Percentiles rank a stretch among this genome's conserved stretches.
Evolutionary conservation across 192 early-diverging fungal species (phyloP).

Genomic region (Podila minutissima): DNA sequence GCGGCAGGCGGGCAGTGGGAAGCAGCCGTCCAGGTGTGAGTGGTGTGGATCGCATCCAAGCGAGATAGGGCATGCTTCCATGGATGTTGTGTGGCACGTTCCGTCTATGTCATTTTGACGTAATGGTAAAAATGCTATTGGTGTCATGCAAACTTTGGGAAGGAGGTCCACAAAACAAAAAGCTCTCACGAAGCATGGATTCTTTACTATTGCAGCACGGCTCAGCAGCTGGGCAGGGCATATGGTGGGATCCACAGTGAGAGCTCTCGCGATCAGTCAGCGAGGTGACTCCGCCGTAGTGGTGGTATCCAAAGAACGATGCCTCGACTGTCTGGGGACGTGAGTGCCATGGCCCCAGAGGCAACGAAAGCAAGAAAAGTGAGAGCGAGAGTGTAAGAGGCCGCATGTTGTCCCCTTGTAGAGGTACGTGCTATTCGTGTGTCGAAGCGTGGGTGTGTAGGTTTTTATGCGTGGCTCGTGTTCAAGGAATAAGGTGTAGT

Average conservation of each 20-base stretch:
- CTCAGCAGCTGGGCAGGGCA: conserved; percentile 31
- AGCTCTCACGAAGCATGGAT: not conserved
- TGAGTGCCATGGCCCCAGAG: not conserved
- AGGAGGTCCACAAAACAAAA: not conserved
- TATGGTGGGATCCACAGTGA: conserved; percentile 30
- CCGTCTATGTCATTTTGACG: conserved; percentile 17
- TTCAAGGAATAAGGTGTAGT: too few relatives aligned
- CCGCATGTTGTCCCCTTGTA: conserved; percentile 3
- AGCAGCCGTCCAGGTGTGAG: conserved; percentile 34
- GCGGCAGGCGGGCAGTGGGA: conserved; percentile 29
- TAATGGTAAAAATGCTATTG: not conserved
- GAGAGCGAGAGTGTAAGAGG: conserved; percentile 12
- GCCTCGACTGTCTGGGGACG: conserved; percentile 2
- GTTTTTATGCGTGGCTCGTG: not conserved
- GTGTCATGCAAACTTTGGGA: not conserved
- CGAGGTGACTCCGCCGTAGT: not conserved
- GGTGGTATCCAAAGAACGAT: conserved; percentile 16
- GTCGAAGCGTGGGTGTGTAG: not conserved
- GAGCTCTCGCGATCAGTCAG: conserved; percentile 33
- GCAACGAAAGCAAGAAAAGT: conserved; percentile 1
- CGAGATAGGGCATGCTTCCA: conserved; percentile 34
- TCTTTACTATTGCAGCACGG: conserved; percentile 47
- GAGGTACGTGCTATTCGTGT: not conserved
- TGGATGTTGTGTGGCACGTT: conserved; percentile 44
- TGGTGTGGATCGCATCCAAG: conserved; percentile 34